These are phyloP conservation scores for Saccharum officinarum DNA, from an alignment of 176 grass and related monocot genomes.

Conservation along the genomic window DNA sequence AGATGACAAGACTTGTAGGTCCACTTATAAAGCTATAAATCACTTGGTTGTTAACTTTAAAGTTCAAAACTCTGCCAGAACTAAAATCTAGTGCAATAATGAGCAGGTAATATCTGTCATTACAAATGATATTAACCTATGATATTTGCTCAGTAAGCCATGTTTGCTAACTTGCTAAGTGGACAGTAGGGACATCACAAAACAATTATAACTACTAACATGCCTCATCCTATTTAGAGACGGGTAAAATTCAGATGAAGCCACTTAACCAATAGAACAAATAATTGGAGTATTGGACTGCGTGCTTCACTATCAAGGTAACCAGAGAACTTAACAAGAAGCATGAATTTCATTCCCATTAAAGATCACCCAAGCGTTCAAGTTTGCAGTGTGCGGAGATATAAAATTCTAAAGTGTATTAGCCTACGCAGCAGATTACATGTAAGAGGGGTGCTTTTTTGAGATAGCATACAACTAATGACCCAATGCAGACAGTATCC, in stretches of 20 bases:
- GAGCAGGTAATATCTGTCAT: not conserved
- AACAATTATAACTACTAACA: not conserved
- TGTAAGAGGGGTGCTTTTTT: not conserved
- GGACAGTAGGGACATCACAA: not conserved
- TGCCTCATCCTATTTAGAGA: not conserved
- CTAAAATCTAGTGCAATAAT: not conserved
- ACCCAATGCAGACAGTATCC: not conserved
- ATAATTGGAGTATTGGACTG: not conserved
- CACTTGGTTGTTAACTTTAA: not conserved
- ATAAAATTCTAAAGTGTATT: not conserved
- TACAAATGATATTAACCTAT: not conserved
- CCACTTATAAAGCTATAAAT: not conserved
- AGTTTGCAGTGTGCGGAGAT: not conserved
- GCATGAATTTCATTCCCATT: not conserved
- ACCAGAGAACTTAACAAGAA: not conserved
- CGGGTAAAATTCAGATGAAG: not conserved
- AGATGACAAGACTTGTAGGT: not conserved
- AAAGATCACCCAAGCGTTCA: not conserved
- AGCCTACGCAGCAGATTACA: not conserved
- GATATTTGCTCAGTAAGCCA: not conserved
- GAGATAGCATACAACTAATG: not conserved
- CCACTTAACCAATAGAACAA: not conserved
- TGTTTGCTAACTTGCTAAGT: not conserved
- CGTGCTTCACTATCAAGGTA: not conserved
- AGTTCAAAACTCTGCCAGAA: not conserved